Percentiles rank a stretch among this genome's conserved stretches.
These are phyloP conservation scores for Plantago elongata DNA, from an alignment of 257 asterid genomes.

Conservation along the genomic window DNA sequence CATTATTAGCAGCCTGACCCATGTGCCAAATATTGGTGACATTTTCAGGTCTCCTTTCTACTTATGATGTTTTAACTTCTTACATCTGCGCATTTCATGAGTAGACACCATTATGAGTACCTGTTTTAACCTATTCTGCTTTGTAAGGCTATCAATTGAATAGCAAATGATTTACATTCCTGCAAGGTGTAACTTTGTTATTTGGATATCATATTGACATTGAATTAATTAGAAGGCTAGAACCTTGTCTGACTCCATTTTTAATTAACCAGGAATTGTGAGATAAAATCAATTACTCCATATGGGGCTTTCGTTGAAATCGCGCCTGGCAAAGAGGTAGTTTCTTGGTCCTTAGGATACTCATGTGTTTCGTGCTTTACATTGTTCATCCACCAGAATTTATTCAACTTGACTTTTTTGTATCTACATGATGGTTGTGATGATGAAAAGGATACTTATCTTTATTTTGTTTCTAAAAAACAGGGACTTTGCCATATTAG, in stretches of 20 bases:
- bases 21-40: slow-evolving; percentile 85
- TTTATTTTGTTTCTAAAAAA: slow-evolving; percentile 14
- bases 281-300: slow-evolving; percentile 82
- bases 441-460: background rate
- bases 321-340: slow-evolving; percentile 97
- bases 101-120: slow-evolving; percentile 12
- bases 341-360: slow-evolving; percentile 9
- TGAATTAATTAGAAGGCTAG: slow-evolving; percentile 2
- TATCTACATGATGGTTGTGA: slow-evolving; percentile 2
- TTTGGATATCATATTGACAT: slow-evolving; percentile 5
- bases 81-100: slow-evolving; percentile 3
- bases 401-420: background rate
- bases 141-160: slow-evolving; percentile 8
- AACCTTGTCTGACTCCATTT: slow-evolving; percentile 8
- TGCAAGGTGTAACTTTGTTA: background rate
- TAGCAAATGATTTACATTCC: background rate
- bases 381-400: slow-evolving; percentile 5
- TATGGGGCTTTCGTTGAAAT: slow-evolving; percentile 92
- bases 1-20: slow-evolving; percentile 65
- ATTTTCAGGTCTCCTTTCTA: slow-evolving; percentile 60
- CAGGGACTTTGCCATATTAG: slow-evolving; percentile 97
- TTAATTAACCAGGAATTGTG: slow-evolving; percentile 72
- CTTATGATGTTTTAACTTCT: slow-evolving; percentile 1
- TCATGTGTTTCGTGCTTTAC: slow-evolving; percentile 12
- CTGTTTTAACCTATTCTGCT: background rate